Evolutionary conservation across 2,329 filamentous ascomycete species (phyloP), one percentile per base, ranked within the genome.

Genomic region (Juglanconis oblonga): DNA sequence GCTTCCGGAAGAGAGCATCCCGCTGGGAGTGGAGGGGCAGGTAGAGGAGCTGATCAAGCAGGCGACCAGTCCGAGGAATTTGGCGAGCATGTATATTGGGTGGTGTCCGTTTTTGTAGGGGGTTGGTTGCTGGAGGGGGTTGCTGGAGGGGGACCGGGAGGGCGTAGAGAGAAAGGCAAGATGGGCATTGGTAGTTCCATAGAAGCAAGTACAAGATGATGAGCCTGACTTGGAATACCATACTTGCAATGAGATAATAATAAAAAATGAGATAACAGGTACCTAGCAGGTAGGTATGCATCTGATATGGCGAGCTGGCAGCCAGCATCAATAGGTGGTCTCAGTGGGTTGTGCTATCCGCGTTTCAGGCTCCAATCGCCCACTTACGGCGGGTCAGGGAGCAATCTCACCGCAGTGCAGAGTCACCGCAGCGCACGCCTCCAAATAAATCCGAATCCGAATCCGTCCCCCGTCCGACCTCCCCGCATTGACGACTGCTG

Each of bases 61-160:
- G 77, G 95, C 96, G 38, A 90, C 89, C 29, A 87, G 92, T 73
- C 85, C 88, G 59, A 84, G 78, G 70, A 96, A 95, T 72, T 74
- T 99, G 74, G 86, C 91, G 17, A 86, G 87, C 44, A 99, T 99
- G 96, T 99, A 98, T 75, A 97, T 98, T 75, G 95, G 95, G 24
- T 98, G 94, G 94, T 85, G 83, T 69, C 80, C 84, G 29, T 86
- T 86, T 67, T 71, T 86, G 67, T 85, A 71, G 64, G 51, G 44
- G 5, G 4, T 17, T n/a, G 10, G 3, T n/a, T 32, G 10, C 10
- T 40, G 13, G 7, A 29, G 8, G 8, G n/a, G 13, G 17, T 13
- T 4, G 35, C 24, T 36, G 36, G 33, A 8, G 9, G 9, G n/a
- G 32, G 24, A 7, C 5, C 13, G 5, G 50, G 50, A 9, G 24